Percentiles rank a stretch among this genome's conserved stretches.
Conservation (phyloP, 208 protist genomes). For the Acanthamoeba sp. region DNA sequence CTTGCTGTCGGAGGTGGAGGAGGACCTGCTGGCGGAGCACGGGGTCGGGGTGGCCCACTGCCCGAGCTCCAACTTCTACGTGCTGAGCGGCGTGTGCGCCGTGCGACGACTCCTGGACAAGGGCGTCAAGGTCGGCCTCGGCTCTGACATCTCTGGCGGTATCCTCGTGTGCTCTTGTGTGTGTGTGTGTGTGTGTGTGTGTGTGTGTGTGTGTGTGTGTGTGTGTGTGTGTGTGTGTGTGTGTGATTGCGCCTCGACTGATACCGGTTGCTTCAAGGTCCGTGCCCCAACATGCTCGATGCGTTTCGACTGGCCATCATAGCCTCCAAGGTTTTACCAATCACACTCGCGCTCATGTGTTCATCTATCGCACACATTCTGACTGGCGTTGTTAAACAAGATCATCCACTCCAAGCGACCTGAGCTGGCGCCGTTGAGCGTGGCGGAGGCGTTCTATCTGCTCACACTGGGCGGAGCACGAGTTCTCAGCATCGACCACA, state of each 20-base stretch:
- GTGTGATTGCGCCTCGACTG: too few relatives aligned
- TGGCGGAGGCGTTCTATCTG: constrained; percentile 83
- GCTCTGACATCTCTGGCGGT: constrained; percentile 85
- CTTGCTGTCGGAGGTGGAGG: constrained; percentile 83
- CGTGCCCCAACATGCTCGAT: constrained; percentile 73
- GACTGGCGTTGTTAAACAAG: too few relatives aligned
- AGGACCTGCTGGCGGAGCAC: constrained; percentile 43
- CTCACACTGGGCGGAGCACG: constrained; percentile 84
- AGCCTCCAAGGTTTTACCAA: constrained; percentile 74
- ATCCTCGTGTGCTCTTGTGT: too few relatives aligned
- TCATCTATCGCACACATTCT: too few relatives aligned
- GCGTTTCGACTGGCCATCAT: constrained; percentile 78
- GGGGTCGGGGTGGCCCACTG: constrained; percentile 80
- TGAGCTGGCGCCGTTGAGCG: constrained; percentile 45
- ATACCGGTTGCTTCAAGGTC: too few relatives aligned
- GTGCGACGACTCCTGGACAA: constrained; percentile 59
- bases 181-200: too few relatives aligned
- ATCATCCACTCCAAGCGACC: neutral
- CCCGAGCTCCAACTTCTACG: constrained; percentile 84
- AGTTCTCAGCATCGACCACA: constrained; percentile 75
- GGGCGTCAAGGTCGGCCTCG: constrained; percentile 86
- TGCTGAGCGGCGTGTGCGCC: constrained; percentile 76
- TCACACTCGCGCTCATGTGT: neutral
- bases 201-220: too few relatives aligned
- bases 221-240: too few relatives aligned